Percentiles rank a stretch among this genome's conserved stretches.
Conservation (phyloP, 1,284 basidiomycete genomes). For the Cystobasidium pallidum region DNA sequence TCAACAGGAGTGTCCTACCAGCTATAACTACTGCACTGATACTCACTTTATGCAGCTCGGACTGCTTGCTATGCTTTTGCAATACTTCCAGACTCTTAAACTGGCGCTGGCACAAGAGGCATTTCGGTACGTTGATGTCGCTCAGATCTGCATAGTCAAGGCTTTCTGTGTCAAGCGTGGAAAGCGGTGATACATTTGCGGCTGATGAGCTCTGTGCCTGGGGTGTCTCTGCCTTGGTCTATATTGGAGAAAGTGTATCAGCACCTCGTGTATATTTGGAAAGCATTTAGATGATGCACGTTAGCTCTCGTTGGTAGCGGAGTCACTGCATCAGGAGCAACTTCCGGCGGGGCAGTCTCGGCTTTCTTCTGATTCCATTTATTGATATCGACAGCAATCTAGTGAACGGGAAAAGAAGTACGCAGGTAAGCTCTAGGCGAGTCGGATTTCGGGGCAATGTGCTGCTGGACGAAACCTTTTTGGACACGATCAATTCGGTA, state of each 20-base stretch:
- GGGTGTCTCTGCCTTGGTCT: background rate
- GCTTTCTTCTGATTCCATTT: slow-evolving; percentile 72
- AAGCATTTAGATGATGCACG: background rate
- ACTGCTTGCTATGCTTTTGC: slow-evolving; percentile 82
- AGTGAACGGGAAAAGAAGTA: slow-evolving; percentile 19
- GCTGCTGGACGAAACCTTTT: slow-evolving; percentile 67
- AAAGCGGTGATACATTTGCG: background rate
- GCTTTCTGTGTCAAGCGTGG: slow-evolving; percentile 7
- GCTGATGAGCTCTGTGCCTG: background rate
- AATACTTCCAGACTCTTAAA: slow-evolving; percentile 85
- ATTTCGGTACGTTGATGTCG: slow-evolving; percentile 64
- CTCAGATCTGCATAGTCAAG: slow-evolving; percentile 59
- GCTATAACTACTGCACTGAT: background rate
- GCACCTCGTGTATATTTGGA: background rate
- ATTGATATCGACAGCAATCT: slow-evolving; percentile 85
- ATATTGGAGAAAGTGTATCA: background rate
- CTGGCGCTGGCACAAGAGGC: slow-evolving; percentile 84
- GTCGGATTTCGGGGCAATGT: background rate
- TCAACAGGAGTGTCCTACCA: background rate
- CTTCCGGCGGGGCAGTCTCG: slow-evolving; percentile 14
- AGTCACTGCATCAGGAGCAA: background rate
- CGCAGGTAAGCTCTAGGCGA: background rate
- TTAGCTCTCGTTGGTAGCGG: background rate
- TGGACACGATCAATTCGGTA: slow-evolving; percentile 79
- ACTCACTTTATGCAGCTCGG: slow-evolving; percentile 81